Base-by-base conservation (phyloP, 1,284 basidiomycete species). In the Mycocalia duriaeana region DNA sequence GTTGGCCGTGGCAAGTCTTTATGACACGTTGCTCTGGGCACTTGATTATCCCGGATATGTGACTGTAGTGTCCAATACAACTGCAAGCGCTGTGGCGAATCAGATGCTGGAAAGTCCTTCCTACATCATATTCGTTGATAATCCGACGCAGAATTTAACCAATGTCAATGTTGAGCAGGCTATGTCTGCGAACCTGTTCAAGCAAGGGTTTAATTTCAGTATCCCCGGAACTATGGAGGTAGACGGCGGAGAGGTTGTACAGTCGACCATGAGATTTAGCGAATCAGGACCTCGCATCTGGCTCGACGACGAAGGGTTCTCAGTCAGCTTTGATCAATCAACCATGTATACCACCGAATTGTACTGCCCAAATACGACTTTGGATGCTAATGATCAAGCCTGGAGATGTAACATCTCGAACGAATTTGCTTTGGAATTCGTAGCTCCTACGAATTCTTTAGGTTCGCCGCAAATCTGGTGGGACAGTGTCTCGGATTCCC, bases 21-120 rank as follows among this genome's bases (percentile, higher is more conserved):
- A 55, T 16, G 53, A 57, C 47, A 55, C 55, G 5, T 38, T 57
- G 18, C 40, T 55, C 5, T 57, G 55, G 55, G 53, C 50, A 1
- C 26, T 57, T 4, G 53, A 57, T 35, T 39, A 45, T 8, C 55
- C 55, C 2, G 55, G 55, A 39, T 57, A 53, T 25, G 43, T 55
- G 26, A 42, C 34, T 7, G 44, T 39, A 4, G 34, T 26, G 20
- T 20, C 26, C 13, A 23, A 45, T n/a, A 34, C 44, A 11, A 53
- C 35, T 7, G 9, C 37, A 6, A 5, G 1, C 14, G 20, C 37
- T 11, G 8, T 28, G 50, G 7, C 50, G 9, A 23, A 42, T 3
- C 42, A 50, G 7, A 42, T 57, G 39, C 23, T 56, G 24, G 37
- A 45, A 13, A 53, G 44, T 41, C 52, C 53, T 1, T 42, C 42